Conservation (phyloP, 2,329 filamentous ascomycete genomes). For the Penicillium sp. region DNA sequence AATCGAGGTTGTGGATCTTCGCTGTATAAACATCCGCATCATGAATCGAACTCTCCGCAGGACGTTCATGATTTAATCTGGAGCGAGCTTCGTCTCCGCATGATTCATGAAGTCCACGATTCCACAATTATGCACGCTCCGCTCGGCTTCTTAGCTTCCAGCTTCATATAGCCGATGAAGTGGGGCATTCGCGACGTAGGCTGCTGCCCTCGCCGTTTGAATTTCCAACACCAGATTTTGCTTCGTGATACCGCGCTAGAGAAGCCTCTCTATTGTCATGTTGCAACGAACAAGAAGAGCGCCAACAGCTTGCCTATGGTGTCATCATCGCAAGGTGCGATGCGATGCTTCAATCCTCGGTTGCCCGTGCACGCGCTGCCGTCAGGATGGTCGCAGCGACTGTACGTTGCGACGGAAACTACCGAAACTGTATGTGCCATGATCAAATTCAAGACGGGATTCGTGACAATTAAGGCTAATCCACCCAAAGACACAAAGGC, state of each 20-base stretch:
- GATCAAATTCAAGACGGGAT: neutral
- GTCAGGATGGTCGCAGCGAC: conserved; percentile 50
- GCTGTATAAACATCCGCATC: no score
- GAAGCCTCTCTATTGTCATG: conserved; percentile 8
- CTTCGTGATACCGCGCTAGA: neutral
- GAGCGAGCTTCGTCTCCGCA: neutral
- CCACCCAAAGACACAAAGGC: neutral
- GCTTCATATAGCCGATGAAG: neutral
- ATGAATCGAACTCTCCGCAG: neutral
- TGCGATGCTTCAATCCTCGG: conserved; percentile 34
- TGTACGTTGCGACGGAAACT: conserved; percentile 39
- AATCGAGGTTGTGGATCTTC: no score
- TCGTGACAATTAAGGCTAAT: neutral
- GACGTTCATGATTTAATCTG: neutral
- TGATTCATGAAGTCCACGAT: neutral
- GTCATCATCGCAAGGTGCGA: conserved; percentile 36
- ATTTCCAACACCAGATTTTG: no score
- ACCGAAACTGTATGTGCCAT: conserved; percentile 16
- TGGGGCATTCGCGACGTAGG: neutral
- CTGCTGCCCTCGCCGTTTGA: neutral
- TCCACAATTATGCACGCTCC: no score
- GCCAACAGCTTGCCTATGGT: conserved; percentile 35
- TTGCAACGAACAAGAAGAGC: conserved; percentile 32
- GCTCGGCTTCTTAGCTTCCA: neutral
- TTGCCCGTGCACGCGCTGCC: conserved; percentile 56